Evolutionary conservation across 106 monocot genomes (phyloP).

Genomic region (Dendrobium officinale): DNA sequence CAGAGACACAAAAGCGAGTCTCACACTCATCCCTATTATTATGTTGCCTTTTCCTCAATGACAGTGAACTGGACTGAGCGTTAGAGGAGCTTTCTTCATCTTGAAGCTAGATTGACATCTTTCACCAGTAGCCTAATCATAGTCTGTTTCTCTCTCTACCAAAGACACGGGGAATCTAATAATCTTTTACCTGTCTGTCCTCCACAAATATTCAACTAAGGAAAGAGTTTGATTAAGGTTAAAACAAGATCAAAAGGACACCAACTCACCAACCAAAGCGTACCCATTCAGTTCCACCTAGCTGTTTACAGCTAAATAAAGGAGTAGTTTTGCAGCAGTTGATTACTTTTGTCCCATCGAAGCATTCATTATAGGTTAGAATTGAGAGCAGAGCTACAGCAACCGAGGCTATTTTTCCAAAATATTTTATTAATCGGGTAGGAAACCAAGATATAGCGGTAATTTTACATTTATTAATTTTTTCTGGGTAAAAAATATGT

Average conservation of each 20-base stretch:
- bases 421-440: too few species aligned
- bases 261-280: neutral
- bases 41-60: conserved; percentile 2
- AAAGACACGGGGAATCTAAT: neutral
- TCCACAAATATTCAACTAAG: neutral
- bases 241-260: conserved; percentile 2
- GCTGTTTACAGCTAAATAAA: conserved; percentile 10
- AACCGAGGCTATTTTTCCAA: too few species aligned
- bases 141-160: neutral
- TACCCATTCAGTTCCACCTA: neutral
- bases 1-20: neutral
- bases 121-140: neutral
- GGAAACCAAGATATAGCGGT: too few species aligned
- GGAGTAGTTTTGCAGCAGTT: conserved; percentile 4
- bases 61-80: neutral
- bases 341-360: conserved; percentile 1
- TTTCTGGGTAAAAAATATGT: too few species aligned
- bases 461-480: too few species aligned
- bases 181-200: neutral
- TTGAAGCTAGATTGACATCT: conserved; percentile 10
- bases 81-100: conserved; percentile 5
- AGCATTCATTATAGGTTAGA: conserved; percentile 2
- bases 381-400: neutral
- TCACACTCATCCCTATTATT: neutral
- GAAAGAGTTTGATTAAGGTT: neutral